Percentiles rank a stretch among this genome's conserved stretches.
These are phyloP conservation scores for Vanilla planifolia DNA, from an alignment of 106 monocot species.

Conservation along the genomic window DNA sequence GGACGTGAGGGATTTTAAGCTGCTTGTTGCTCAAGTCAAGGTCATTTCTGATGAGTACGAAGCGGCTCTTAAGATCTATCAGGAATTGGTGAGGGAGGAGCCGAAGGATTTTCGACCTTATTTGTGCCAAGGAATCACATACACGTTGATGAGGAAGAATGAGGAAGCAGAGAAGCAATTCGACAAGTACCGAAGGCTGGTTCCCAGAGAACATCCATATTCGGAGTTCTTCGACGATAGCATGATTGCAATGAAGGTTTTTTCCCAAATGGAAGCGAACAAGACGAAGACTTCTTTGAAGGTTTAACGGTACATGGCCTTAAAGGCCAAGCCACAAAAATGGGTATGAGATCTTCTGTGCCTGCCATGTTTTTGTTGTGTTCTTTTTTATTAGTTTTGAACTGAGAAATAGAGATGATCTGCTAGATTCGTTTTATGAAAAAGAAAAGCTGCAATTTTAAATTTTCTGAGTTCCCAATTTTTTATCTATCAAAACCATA, in stretches of 20 bases:
- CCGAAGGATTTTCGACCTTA: constrained; percentile 83
- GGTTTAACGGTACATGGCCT: too few species aligned
- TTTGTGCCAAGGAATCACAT: constrained; percentile 72
- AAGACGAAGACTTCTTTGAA: constrained; percentile 23
- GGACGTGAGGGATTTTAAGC: constrained; percentile 69
- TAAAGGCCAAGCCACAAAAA: too few species aligned
- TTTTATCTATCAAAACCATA: too few species aligned
- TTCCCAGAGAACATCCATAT: constrained; percentile 70
- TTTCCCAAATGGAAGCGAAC: constrained; percentile 38
- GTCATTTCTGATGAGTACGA: constrained; percentile 52
- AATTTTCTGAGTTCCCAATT: too few species aligned
- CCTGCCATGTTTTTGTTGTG: too few species aligned
- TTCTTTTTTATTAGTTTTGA: too few species aligned
- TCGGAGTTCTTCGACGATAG: constrained; percentile 53
- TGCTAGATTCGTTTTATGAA: too few species aligned
- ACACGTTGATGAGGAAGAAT: constrained; percentile 51
- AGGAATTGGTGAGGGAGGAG: constrained; percentile 64
- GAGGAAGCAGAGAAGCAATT: constrained; percentile 79
- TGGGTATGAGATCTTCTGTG: too few species aligned
- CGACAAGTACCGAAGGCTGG: constrained; percentile 58
- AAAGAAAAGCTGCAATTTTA: too few species aligned
- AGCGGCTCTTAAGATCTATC: constrained; percentile 50
- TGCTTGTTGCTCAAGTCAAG: constrained; percentile 62
- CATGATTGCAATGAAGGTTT: constrained; percentile 55
- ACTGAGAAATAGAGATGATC: too few species aligned